Evolutionary conservation across 2,329 filamentous ascomycete genomes (phyloP).

Genomic region (Fusarium algeriense): DNA sequence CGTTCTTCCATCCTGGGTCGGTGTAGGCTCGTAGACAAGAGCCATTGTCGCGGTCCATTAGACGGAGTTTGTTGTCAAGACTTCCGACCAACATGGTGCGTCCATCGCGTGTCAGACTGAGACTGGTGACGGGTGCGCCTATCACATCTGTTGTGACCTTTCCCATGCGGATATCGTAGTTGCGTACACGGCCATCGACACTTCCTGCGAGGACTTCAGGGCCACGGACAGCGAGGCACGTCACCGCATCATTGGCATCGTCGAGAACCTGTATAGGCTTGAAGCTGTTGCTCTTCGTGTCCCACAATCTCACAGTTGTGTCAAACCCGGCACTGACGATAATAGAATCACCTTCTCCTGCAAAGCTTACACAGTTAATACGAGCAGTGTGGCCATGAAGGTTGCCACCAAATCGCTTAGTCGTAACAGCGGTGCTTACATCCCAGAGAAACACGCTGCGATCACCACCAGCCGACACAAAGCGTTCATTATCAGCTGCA

Average conservation of each 20-base stretch:
- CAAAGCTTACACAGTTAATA: constrained; percentile 84
- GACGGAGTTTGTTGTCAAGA: constrained; percentile 79
- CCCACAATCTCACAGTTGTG: constrained; percentile 82
- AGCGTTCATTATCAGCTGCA: constrained; percentile 80
- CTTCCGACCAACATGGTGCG: constrained; percentile 80
- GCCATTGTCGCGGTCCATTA: constrained; percentile 85
- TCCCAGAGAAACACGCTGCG: constrained; percentile 95
- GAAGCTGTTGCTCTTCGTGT: constrained; percentile 64
- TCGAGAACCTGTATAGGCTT: constrained; percentile 79
- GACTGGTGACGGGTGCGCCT: constrained; percentile 78
- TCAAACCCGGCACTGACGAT: constrained; percentile 82
- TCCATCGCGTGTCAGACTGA: constrained; percentile 77
- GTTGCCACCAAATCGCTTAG: constrained; percentile 77
- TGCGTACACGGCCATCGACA: constrained; percentile 84
- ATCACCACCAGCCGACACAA: constrained; percentile 90
- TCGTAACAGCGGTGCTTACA: constrained; percentile 81
- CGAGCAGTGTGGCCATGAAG: constrained; percentile 74
- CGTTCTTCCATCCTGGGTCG: constrained; percentile 70
- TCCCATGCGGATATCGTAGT: constrained; percentile 87
- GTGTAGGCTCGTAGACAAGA: constrained; percentile 79
- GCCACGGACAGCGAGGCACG: constrained; percentile 60
- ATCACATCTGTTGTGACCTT: constrained; percentile 77
- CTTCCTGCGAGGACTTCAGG: constrained; percentile 78
- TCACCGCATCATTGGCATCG: constrained; percentile 80
- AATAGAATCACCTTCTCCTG: constrained; percentile 78